Base-by-base conservation (phyloP, 305 asterid genomes). In the Petunia hybrid region DNA sequence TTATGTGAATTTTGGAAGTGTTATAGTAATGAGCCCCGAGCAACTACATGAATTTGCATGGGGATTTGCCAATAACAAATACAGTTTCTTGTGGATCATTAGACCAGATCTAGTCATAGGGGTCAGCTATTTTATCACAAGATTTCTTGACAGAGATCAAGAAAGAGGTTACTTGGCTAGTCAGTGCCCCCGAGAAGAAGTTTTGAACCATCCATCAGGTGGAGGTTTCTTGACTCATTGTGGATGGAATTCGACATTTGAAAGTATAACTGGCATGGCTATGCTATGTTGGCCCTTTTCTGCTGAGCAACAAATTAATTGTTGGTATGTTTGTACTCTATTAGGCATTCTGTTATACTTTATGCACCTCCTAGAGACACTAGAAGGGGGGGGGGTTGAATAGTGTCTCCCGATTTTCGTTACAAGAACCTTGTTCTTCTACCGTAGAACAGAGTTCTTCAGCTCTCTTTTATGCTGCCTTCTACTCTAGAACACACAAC, bases 1-100 rank as follows among this genome's bases (percentile, higher is more conserved):
- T 62, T 85, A 82, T 82, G 88, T 80, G 78, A 82, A 82, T 80
- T 82, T 82, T 2, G 86, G 88, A 8, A 85, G 86, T 62, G 43
- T 85, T 41, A 77, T 86, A 7, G 81, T 77, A 1, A 39, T 81
- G 77, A 80, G 84, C 8, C 74, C 73, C 5, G 41, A 85, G 4
- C 83, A 85, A 36, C 57, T 80, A 7, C 41, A 40, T 1, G 86
- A 85, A 41, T 80, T 85, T 43, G 88, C 85, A 3, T 67, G 82
- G 80, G 88, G 85, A 59, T 75, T 85, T 14, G 78, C 84, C 3
- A 85, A 85, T 51, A 61, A 57, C 41, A 78, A 55, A 16, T 42
- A 22, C 36, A 22, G 65, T 8, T 85, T 85, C 55, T 36, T 85
- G 14, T 85, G 88, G 88, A 76, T 82, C 35, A 70, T 85, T 67